Base-by-base conservation (phyloP, 1,284 basidiomycete genomes). In the Melampsora americana region DNA sequence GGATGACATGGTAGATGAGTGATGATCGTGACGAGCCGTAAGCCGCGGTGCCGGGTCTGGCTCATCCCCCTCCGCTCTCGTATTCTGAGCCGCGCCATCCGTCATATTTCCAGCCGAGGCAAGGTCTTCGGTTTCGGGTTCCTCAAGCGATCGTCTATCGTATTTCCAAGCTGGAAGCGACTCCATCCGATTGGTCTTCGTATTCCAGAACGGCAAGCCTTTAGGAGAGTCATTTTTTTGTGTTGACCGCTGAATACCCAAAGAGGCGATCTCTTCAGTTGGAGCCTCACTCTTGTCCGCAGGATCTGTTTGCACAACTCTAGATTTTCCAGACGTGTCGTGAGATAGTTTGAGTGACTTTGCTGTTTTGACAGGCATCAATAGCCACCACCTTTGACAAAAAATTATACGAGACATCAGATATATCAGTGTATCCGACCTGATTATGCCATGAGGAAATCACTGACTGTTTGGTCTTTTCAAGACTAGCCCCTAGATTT, bases 381-480 rank as follows among this genome's bases (percentile, higher is more conserved):
- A 48, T 32, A 74, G 66, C 72, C 72, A 74, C 72, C 72, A 74
- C 46, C 72, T 66, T 30, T 11, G 16, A 20, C 16, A 9, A 35
- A 56, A 32, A 64, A n/a, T n/a, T 12, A 18, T 12, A 44, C 32
- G 14, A 46, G 35, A n/a, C 16, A 56, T 56, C 20, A 56, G 53
- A 7, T 23, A 53, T 53, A 11, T 56, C 53, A 56, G 53, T 20
- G 53, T 56, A 9, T 20, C 14, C 53, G 53, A 56, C 7, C n/a
- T n/a, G 9, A 7, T 3, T 9, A 6, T 1, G 28, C 6, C 7
- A 56, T 30, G 4, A 70, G 53, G 16, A 70, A 20, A 70, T 39
- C 7, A 74, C 65, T 44, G 0, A 74, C 72, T 74, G 65, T 42
- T 74, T 74, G 7, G 72, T 66, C 72, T 74, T 74, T 74, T 74